These are phyloP conservation scores for Talaromyces sp. DNA, from an alignment of 2,329 filamentous ascomycete species.

Conservation along the genomic window DNA sequence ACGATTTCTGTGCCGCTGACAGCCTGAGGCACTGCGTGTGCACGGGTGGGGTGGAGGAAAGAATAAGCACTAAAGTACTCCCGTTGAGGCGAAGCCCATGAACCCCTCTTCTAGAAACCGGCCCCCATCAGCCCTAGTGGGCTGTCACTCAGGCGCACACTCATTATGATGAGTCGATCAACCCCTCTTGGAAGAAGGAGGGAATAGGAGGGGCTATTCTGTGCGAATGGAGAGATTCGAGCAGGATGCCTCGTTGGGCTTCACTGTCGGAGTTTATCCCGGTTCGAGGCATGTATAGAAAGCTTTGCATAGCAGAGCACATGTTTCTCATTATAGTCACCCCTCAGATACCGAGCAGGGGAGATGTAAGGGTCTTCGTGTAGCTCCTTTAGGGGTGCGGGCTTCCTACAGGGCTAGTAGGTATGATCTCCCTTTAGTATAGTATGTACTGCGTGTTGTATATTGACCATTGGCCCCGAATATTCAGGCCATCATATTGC, in stretches of 20 bases:
- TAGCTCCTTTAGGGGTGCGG: no score
- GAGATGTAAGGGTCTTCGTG: no score
- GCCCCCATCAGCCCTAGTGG: conserved; percentile 17
- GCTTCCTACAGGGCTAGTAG: no score
- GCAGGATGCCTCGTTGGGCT: conserved; percentile 3
- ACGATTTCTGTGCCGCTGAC: not conserved
- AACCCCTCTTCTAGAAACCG: conserved; percentile 14
- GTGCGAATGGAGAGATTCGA: not conserved
- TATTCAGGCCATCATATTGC: no score
- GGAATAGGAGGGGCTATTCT: not conserved
- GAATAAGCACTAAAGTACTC: conserved; percentile 21
- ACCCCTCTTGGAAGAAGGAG: not conserved
- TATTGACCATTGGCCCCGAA: no score
- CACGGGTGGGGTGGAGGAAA: not conserved
- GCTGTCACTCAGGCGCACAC: not conserved
- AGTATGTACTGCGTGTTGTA: no score
- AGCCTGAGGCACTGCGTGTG: not conserved
- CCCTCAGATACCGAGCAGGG: no score
- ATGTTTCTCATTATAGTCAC: not conserved
- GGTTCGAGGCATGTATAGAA: not conserved
- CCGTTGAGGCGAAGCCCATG: conserved; percentile 5
- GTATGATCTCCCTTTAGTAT: no score
- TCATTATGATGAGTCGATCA: not conserved
- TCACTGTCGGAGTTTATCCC: not conserved
- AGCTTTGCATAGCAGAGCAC: not conserved